A percentile compares a stretch with the other conserved stretches of the same genome.
Evolutionary conservation across 257 asterid genomes (phyloP).

Genomic region (Orobanche coerulescens): DNA sequence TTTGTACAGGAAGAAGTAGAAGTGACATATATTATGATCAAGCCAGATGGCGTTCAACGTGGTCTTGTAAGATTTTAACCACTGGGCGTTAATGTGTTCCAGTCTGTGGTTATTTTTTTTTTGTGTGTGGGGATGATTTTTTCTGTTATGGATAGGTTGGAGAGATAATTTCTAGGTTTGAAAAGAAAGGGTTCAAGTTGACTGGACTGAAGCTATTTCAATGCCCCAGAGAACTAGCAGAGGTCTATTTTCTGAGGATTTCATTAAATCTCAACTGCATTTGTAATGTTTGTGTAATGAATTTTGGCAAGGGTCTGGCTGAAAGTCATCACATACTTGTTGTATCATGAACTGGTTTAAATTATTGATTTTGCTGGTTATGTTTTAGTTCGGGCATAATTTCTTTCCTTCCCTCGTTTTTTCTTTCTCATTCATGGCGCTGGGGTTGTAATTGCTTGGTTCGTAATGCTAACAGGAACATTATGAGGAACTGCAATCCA

Average conservation of each 20-base stretch:
- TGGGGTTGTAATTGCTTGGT: background rate
- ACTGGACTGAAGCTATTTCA: conserved; percentile 76
- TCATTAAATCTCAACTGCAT: background rate
- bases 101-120: background rate
- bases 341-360: too few species aligned
- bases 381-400: background rate
- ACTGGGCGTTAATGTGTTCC: background rate
- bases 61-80: conserved; percentile 55
- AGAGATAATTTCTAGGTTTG: conserved; percentile 85
- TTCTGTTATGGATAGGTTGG: conserved; percentile 48
- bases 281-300: background rate
- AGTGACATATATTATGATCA: conserved; percentile 79
- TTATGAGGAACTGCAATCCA: conserved; percentile 75
- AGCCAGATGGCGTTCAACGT: conserved; percentile 97
- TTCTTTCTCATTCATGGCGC: background rate
- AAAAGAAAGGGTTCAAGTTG: conserved; percentile 86
- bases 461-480: conserved; percentile 49
- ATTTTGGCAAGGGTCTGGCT: background rate
- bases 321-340: too few species aligned
- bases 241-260: conserved; percentile 41
- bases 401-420: background rate
- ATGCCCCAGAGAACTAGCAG: conserved; percentile 78
- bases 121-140: background rate
- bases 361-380: too few species aligned
- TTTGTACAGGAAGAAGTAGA: conserved; percentile 55